phyloP scores from a whole-genome alignment of 192 early-diverging fungal genomes.

The Allomyces arbusculus region DNA sequence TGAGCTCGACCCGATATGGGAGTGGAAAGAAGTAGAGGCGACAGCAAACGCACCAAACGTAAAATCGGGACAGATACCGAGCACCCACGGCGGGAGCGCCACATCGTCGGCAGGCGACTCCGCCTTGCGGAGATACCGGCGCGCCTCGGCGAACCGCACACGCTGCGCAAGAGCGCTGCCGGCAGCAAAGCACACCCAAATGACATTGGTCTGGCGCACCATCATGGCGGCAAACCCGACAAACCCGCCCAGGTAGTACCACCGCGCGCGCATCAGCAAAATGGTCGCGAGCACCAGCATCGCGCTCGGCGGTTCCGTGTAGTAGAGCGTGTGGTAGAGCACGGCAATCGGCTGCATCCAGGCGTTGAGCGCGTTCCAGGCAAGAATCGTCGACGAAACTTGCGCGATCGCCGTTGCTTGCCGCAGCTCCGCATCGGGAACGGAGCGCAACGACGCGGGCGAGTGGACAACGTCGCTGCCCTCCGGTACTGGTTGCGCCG shows the following conservation, averaged over 20 bases:
- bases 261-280: background rate
- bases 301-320: background rate
- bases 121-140: conserved; percentile 11
- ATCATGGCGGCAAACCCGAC: conserved; percentile 22
- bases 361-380: background rate
- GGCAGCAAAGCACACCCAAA: conserved; percentile 63
- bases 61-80: background rate
- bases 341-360: background rate
- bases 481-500: background rate
- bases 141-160: conserved; percentile 3
- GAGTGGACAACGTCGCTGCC: no score
- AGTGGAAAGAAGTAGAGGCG: no score
- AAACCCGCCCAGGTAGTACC: background rate
- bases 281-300: background rate
- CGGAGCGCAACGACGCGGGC: no score
- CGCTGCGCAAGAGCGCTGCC: conserved; percentile 18
- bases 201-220: conserved; percentile 81
- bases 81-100: conserved; percentile 1
- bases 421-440: no score
- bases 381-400: background rate
- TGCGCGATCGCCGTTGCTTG: no score
- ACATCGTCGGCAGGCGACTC: no score
- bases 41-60: conserved; percentile 7
- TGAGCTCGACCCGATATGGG: no score
- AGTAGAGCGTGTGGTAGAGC: background rate